phyloP scores from a whole-genome alignment of 495 filamentous ascomycete species.

The Hypoxylon perforatum region DNA sequence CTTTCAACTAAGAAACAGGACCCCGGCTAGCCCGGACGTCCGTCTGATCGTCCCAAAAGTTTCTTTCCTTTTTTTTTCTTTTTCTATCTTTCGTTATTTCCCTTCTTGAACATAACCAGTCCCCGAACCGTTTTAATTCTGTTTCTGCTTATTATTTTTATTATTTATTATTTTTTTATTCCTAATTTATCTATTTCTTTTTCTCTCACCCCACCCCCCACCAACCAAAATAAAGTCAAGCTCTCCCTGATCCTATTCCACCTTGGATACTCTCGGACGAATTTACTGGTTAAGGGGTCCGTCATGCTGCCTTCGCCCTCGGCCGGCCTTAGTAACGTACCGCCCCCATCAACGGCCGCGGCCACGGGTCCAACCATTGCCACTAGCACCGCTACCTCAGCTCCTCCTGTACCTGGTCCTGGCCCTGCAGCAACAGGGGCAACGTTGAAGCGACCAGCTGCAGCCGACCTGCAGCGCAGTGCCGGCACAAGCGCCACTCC shows the following conservation, averaged over 20 bases:
- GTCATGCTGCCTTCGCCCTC: slow-evolving; percentile 44
- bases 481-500: slow-evolving; percentile 48
- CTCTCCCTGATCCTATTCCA: slow-evolving; percentile 24
- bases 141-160: neutral
- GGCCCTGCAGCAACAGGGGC: slow-evolving; percentile 48
- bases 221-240: slow-evolving; percentile 19
- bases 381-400: slow-evolving; percentile 46
- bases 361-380: slow-evolving; percentile 37
- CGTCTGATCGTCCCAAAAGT: slow-evolving; percentile 31
- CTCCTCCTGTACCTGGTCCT: slow-evolving; percentile 43
- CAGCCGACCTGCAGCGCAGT: slow-evolving; percentile 51
- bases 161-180: slow-evolving; percentile 14
- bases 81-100: slow-evolving; percentile 20
- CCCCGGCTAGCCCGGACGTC: slow-evolving; percentile 40
- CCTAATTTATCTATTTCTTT: slow-evolving; percentile 16
- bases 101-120: slow-evolving; percentile 37
- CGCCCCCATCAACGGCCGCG: slow-evolving; percentile 39
- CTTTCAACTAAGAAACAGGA: slow-evolving; percentile 11
- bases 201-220: slow-evolving; percentile 14
- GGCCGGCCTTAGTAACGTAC: slow-evolving; percentile 41
- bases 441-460: slow-evolving; percentile 48
- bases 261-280: slow-evolving; percentile 35
- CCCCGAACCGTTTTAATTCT: slow-evolving; percentile 23
- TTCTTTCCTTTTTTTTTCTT: slow-evolving; percentile 5
- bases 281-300: slow-evolving; percentile 40